Evolutionary conservation across 768 basidiomycete genomes (phyloP).

Genomic region (Psilocybe cyanescens): DNA sequence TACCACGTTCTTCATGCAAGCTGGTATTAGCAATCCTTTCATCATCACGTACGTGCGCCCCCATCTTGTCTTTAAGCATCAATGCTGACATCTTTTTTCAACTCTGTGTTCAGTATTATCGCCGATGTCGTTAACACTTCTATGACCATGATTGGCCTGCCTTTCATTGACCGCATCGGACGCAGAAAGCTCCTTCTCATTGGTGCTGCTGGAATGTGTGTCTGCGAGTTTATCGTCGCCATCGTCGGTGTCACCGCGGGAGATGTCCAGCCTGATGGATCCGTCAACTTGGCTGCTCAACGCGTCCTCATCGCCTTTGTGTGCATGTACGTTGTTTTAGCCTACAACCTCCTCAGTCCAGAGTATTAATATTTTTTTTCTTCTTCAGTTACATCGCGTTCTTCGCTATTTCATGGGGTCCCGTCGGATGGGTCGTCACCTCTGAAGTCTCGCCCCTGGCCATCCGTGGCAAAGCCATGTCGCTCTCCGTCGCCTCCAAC

Average conservation of each 20-base stretch:
- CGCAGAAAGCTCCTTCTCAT: constrained; percentile 78
- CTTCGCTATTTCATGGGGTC: constrained; percentile 69
- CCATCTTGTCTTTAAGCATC: not conserved
- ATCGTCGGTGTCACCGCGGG: constrained; percentile 43
- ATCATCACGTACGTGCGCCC: constrained; percentile 42
- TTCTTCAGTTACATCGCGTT: constrained; percentile 34
- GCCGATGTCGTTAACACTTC: constrained; percentile 76
- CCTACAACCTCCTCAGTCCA: not conserved
- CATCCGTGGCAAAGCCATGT: constrained; percentile 81
- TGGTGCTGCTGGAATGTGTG: constrained; percentile 79
- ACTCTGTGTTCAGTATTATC: constrained; percentile 22
- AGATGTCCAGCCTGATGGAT: constrained; percentile 10
- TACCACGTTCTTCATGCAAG: constrained; percentile 57
- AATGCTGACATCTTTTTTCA: not conserved
- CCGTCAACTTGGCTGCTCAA: constrained; percentile 46
- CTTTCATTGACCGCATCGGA: constrained; percentile 78
- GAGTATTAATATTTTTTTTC: not conserved
- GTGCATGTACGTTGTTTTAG: constrained; percentile 44
- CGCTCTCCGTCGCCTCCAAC: constrained; percentile 56
- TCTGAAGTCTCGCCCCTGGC: constrained; percentile 82
- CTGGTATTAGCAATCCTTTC: constrained; percentile 62
- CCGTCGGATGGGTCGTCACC: constrained; percentile 64
- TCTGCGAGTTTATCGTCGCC: constrained; percentile 79
- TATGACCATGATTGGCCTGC: constrained; percentile 80
- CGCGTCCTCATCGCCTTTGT: constrained; percentile 62